Percentiles rank a stretch among this genome's conserved stretches.
phyloP scores from a whole-genome alignment of 768 basidiomycete species.

The Rhodotorula diobovata region DNA sequence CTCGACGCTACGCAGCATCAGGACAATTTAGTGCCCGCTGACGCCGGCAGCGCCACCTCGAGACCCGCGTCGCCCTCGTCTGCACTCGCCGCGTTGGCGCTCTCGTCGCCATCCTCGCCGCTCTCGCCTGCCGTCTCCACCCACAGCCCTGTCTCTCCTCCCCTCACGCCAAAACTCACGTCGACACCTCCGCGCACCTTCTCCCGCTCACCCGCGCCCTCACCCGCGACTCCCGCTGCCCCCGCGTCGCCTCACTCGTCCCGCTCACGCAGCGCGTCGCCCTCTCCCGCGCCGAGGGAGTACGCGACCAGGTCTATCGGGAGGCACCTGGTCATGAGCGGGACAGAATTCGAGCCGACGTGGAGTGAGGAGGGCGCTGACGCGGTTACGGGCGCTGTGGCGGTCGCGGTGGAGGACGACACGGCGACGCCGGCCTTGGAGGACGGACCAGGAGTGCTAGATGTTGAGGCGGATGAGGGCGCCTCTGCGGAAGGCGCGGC shows the following conservation, averaged over 20 bases:
- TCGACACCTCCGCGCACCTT: not conserved
- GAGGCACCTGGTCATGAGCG: slow-evolving; percentile 22
- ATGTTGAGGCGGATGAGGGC: no score
- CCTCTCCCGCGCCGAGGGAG: not conserved
- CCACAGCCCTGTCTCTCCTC: not conserved
- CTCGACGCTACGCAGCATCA: no score
- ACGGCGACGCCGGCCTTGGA: no score
- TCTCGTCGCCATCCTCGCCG: not conserved
- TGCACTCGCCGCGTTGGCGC: not conserved
- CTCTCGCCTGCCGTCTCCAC: no score
- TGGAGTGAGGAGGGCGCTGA: not conserved
- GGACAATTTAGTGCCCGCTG: no score
- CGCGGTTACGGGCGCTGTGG: no score
- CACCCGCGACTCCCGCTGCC: not conserved
- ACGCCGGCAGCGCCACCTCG: no score
- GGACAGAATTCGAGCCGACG: slow-evolving; percentile 32
- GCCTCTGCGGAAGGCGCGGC: no score
- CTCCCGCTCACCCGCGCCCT: not conserved
- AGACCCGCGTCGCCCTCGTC: not conserved
- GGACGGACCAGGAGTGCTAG: no score
- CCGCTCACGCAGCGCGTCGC: no score
- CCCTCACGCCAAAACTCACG: not conserved
- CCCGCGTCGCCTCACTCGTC: not conserved
- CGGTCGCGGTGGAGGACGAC: no score
- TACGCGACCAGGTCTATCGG: slow-evolving; percentile 26